Evolutionary conservation across 805 yeast species (phyloP).

Genomic region (Saturnispora dispora): DNA sequence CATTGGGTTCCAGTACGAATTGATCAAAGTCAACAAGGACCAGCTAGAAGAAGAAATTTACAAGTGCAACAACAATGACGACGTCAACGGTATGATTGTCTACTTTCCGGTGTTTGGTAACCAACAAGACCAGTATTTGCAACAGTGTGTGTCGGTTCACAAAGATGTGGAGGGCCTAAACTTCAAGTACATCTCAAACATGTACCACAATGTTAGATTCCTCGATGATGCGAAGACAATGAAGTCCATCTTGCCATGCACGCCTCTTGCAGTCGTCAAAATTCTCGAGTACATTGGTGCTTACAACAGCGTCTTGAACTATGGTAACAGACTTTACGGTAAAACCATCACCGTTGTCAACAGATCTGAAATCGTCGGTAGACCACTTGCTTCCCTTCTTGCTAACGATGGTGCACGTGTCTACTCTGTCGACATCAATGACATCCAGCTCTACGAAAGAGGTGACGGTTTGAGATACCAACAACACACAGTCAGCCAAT

Average conservation of each 20-base stretch:
- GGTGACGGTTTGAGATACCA: conserved; percentile 81
- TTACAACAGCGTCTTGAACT: conserved; percentile 70
- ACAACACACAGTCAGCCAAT: conserved; percentile 72
- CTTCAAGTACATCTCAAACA: conserved; percentile 82
- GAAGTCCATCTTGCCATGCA: conserved; percentile 91
- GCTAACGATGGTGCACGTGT: conserved; percentile 98
- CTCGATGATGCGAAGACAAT: conserved; percentile 56
- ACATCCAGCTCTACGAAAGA: conserved; percentile 84
- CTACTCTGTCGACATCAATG: conserved; percentile 80
- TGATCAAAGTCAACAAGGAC: conserved; percentile 65
- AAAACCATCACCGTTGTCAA: conserved; percentile 86
- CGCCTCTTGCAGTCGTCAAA: conserved; percentile 92
- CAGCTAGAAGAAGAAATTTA: conserved; percentile 76
- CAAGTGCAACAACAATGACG: conserved; percentile 67
- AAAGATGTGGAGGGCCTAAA: conserved; percentile 96
- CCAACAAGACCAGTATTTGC: conserved; percentile 89
- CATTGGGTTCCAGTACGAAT: conserved; percentile 77
- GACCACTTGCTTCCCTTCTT: conserved; percentile 90
- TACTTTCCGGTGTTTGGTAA: conserved; percentile 97
- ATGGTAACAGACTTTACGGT: conserved; percentile 90
- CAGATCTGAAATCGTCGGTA: conserved; percentile 93
- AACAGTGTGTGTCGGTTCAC: conserved; percentile 82
- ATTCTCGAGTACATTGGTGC: conserved; percentile 83
- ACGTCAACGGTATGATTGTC: conserved; percentile 87
- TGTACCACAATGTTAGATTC: conserved; percentile 87